phyloP scores from a whole-genome alignment of 768 basidiomycete species.

The Mycena filopes region DNA sequence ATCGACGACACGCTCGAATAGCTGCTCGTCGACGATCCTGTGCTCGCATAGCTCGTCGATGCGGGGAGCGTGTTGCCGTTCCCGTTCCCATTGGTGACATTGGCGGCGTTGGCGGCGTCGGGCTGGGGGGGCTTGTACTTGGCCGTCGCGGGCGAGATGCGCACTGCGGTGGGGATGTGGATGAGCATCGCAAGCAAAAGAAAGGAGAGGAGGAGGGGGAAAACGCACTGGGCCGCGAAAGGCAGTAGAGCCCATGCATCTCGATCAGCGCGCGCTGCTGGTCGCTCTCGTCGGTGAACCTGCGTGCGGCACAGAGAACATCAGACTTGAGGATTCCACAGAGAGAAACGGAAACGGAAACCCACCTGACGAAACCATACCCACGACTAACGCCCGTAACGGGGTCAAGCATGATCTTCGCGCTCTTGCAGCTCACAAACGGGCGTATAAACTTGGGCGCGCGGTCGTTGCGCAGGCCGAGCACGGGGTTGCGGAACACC shows the following conservation, averaged over 20 bases:
- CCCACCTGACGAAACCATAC: constrained; percentile 91
- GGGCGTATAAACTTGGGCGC: constrained; percentile 91
- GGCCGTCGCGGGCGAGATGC: constrained; percentile 89
- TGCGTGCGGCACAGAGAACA: constrained; percentile 39
- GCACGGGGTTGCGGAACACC: constrained; percentile 87
- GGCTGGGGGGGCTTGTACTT: constrained; percentile 76
- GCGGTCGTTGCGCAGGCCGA: constrained; percentile 85
- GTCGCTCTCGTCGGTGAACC: constrained; percentile 89
- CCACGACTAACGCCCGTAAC: constrained; percentile 89
- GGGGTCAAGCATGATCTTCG: constrained; percentile 95
- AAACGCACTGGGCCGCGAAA: constrained; percentile 85
- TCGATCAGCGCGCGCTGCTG: constrained; percentile 90
- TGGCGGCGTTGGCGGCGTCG: constrained; percentile 11
- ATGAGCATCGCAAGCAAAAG: no score
- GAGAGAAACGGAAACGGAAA: constrained; percentile 24
- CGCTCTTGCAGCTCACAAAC: constrained; percentile 93
- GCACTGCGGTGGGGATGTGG: constrained; percentile 65
- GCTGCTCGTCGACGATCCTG: no score
- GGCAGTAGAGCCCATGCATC: constrained; percentile 92
- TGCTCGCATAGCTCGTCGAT: background rate
- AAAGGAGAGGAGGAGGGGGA: constrained; percentile 8
- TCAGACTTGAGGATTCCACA: no score
- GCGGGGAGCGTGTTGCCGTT: constrained; percentile 44
- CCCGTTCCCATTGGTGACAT: no score
- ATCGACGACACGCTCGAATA: background rate